Conservation (phyloP, 2,329 filamentous ascomycete species). For the Hypoxylon sp. region DNA sequence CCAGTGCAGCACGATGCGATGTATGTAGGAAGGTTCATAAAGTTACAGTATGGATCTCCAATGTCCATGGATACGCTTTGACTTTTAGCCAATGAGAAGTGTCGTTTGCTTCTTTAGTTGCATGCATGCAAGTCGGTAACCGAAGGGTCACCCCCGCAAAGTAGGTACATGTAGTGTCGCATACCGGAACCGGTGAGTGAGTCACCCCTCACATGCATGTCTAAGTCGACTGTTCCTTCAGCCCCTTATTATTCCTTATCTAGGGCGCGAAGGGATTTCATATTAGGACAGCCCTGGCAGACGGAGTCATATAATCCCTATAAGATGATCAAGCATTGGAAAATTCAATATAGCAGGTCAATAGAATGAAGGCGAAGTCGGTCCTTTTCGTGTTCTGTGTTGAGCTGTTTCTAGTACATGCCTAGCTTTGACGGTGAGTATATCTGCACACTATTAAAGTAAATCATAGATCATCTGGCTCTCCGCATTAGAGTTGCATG, state of each 20-base stretch:
- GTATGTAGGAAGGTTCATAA: conserved; percentile 11
- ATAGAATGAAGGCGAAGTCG: conserved; percentile 7
- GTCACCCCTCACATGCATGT: conserved; percentile 20
- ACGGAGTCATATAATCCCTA: conserved; percentile 7
- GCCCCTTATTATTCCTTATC: conserved; percentile 8
- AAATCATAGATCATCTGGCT: conserved; percentile 25
- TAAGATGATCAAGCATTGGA: not conserved
- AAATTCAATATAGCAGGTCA: conserved; percentile 1
- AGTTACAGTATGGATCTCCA: conserved; percentile 24
- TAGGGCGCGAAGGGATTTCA: not conserved
- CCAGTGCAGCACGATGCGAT: conserved; percentile 5
- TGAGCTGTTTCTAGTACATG: not conserved
- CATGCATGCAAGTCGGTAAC: conserved; percentile 25
- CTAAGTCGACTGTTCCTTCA: conserved; percentile 1
- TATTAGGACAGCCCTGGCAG: not conserved
- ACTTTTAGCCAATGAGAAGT: conserved; percentile 23
- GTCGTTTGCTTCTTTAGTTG: conserved; percentile 14
- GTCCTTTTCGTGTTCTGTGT: not conserved
- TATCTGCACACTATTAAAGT: not conserved
- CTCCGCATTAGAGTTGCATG: conserved; percentile 22
- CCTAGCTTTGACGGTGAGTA: conserved; percentile 4
- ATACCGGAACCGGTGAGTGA: conserved; percentile 30
- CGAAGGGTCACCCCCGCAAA: not conserved
- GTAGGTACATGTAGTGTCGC: conserved; percentile 7
- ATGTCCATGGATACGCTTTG: conserved; percentile 10